Evolutionary conservation across 2,329 filamentous ascomycete species (phyloP).

Genomic region (Plenodomus lindquistii): DNA sequence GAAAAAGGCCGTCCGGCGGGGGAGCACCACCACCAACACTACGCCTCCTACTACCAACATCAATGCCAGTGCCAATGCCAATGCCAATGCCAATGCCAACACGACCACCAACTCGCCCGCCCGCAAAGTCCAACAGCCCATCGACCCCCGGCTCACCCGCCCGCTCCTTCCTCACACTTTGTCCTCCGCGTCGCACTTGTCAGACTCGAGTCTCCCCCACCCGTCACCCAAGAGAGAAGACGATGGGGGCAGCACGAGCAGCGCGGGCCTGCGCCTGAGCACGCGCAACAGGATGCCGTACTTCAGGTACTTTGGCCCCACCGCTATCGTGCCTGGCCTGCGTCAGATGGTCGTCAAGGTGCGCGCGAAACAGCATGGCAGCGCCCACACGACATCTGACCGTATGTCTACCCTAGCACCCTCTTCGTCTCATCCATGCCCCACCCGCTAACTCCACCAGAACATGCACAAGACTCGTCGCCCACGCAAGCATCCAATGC

Average conservation of each 20-base stretch:
- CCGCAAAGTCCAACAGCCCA: constrained; percentile 22
- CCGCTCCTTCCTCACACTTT: constrained; percentile 25
- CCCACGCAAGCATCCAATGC: constrained; percentile 35
- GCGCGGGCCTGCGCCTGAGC: constrained; percentile 46
- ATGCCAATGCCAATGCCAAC: background rate
- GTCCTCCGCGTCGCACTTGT: constrained; percentile 24
- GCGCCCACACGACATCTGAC: constrained; percentile 60
- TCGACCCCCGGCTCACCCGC: constrained; percentile 31
- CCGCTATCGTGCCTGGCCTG: constrained; percentile 87
- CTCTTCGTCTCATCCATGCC: background rate
- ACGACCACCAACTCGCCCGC: constrained; percentile 9
- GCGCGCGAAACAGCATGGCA: constrained; percentile 65
- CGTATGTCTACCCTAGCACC: constrained; percentile 22
- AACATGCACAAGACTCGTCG: constrained; percentile 39
- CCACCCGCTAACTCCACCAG: constrained; percentile 9
- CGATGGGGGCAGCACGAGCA: constrained; percentile 8
- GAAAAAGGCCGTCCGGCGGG: constrained; percentile 27
- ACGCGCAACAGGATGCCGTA: constrained; percentile 75
- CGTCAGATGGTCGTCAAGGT: constrained; percentile 89
- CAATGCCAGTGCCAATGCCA: background rate
- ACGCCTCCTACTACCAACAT: constrained; percentile 1
- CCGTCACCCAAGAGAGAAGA: constrained; percentile 25
- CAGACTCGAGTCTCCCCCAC: constrained; percentile 23
- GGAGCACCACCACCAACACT: constrained; percentile 16
- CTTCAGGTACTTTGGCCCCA: constrained; percentile 88